Conservation (phyloP, 2,329 filamentous ascomycete genomes). For the Emergomyces africanus region DNA sequence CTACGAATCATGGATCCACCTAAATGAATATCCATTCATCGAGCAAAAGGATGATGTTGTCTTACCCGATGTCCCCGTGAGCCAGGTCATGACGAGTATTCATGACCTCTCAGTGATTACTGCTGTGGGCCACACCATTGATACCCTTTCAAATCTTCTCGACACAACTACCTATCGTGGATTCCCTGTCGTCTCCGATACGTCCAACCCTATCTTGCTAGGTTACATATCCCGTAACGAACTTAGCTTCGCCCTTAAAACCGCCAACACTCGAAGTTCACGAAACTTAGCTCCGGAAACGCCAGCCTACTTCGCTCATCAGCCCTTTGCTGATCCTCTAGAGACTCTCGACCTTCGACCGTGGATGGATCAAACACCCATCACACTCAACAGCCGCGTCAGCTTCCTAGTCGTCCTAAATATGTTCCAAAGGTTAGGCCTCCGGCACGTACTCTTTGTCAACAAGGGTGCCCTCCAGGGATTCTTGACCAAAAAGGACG, state of each 20-base stretch:
- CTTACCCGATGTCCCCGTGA: constrained; percentile 73
- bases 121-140: constrained; percentile 76
- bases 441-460: constrained; percentile 79
- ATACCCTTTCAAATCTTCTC: constrained; percentile 58
- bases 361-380: constrained; percentile 98
- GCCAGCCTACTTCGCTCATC: constrained; percentile 73
- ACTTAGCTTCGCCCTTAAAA: constrained; percentile 64
- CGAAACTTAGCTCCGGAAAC: constrained; percentile 52
- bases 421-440: constrained; percentile 89
- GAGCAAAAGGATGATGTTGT: constrained; percentile 72
- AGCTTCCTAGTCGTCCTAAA: constrained; percentile 73
- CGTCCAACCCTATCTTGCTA: constrained; percentile 63
- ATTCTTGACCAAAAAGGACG: constrained; percentile 90
- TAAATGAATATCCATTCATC: constrained; percentile 90
- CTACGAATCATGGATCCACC: constrained; percentile 95
- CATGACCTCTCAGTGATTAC: constrained; percentile 84
- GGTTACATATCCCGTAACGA: constrained; percentile 93
- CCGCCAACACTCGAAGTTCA: constrained; percentile 37
- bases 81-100: constrained; percentile 80
- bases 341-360: constrained; percentile 76
- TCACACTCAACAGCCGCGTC: constrained; percentile 68
- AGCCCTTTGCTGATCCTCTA: constrained; percentile 64
- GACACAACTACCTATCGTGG: constrained; percentile 67
- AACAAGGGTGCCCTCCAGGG: constrained; percentile 73
- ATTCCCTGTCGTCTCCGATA: constrained; percentile 77